Evolutionary conservation across 1,284 basidiomycete genomes (phyloP).

Genomic region (Porphyrellus sp.): DNA sequence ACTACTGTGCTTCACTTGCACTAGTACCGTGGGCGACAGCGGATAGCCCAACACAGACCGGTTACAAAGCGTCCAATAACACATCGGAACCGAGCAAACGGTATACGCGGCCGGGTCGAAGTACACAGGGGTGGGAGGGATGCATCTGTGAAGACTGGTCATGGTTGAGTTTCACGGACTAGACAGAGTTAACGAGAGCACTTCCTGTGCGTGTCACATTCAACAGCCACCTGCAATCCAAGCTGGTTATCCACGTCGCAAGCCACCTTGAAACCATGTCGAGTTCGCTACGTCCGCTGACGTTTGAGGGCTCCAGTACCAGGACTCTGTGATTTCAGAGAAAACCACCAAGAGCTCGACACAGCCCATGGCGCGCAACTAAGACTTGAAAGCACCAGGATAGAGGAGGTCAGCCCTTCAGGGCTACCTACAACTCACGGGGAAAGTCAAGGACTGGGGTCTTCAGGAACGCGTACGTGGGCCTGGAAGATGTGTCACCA

Average conservation of each 20-base stretch:
- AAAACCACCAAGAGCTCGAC: slow-evolving; percentile 11
- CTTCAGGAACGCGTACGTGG: slow-evolving; percentile 28
- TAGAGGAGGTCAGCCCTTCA: slow-evolving; percentile 10
- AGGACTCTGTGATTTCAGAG: slow-evolving; percentile 7
- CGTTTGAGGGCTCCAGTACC: slow-evolving; percentile 28
- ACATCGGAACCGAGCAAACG: slow-evolving; percentile 20
- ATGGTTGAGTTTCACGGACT: slow-evolving; percentile 14
- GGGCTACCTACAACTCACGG: slow-evolving; percentile 13
- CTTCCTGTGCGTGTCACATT: slow-evolving; percentile 35
- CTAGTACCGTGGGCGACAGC: slow-evolving; percentile 5
- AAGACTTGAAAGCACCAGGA: slow-evolving; percentile 32
- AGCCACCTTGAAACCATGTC: slow-evolving; percentile 37
- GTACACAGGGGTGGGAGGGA: slow-evolving; percentile 27
- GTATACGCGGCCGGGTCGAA: slow-evolving; percentile 20
- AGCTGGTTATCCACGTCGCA: slow-evolving; percentile 23
- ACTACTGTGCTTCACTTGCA: slow-evolving; percentile 1
- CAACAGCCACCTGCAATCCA: slow-evolving; percentile 22
- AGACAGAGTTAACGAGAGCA: slow-evolving; percentile 11
- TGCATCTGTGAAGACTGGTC: slow-evolving; percentile 19
- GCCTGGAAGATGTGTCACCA: slow-evolving; percentile 17
- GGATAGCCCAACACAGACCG: slow-evolving; percentile 4
- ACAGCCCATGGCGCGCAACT: slow-evolving; percentile 34
- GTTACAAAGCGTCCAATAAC: slow-evolving; percentile 18
- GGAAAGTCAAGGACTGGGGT: slow-evolving; percentile 25
- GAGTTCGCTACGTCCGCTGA: slow-evolving; percentile 25